These are phyloP conservation scores for Aspergillus candidus DNA, from an alignment of 2,329 filamentous ascomycete genomes.

Conservation along the genomic window DNA sequence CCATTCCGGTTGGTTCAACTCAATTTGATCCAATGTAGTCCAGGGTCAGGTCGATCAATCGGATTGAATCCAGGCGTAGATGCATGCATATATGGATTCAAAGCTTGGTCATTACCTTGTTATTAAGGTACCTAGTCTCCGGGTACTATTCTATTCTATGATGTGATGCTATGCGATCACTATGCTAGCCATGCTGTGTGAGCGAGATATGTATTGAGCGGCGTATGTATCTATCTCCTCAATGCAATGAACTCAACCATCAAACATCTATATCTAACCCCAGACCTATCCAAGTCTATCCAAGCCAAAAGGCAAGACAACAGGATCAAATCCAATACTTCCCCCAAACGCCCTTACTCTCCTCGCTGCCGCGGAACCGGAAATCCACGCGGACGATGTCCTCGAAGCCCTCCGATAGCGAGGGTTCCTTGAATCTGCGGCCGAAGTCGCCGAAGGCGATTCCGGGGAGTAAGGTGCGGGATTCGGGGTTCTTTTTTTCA, in stretches of 20 bases:
- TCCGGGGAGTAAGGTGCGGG: slow-evolving; percentile 64
- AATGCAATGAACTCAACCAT: no score
- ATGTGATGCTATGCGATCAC: no score
- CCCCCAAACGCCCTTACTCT: slow-evolving; percentile 66
- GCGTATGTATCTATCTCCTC: no score
- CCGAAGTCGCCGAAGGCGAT: slow-evolving; percentile 74
- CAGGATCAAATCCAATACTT: slow-evolving; percentile 66
- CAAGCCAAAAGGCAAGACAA: slow-evolving; percentile 36
- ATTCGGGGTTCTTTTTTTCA: slow-evolving; percentile 68
- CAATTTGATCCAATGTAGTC: no score
- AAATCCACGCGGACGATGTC: slow-evolving; percentile 75
- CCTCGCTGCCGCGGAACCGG: slow-evolving; percentile 61
- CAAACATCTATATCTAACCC: no score
- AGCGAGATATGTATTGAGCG: neutral
- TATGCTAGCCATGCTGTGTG: neutral
- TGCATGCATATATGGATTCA: no score
- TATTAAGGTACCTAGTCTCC: no score
- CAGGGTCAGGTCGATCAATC: no score
- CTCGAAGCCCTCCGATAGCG: slow-evolving; percentile 70
- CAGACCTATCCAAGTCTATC: neutral
- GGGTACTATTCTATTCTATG: no score
- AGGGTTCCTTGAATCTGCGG: slow-evolving; percentile 67
- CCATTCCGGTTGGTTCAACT: no score
- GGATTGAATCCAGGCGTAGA: no score
- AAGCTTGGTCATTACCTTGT: no score